A percentile compares a stretch with the other conserved stretches of the same genome.
Conservation (phyloP, 2,329 filamentous ascomycete species). For the Podosphaera fusca region DNA sequence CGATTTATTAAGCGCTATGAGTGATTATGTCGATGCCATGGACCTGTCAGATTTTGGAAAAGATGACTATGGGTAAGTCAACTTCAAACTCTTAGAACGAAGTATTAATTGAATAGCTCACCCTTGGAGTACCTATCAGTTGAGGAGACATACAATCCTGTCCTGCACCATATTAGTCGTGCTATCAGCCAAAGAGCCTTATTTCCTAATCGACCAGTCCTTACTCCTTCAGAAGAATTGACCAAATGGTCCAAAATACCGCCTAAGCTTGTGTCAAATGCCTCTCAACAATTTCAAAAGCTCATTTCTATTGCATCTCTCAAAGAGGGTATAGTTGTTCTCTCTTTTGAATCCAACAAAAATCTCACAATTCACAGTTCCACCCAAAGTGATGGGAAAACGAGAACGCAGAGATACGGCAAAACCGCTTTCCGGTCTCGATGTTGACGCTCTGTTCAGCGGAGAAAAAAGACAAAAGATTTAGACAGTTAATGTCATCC, state of each 20-base stretch:
- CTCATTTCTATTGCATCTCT: constrained; percentile 52
- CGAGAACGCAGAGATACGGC: constrained; percentile 37
- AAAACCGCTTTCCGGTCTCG: constrained; percentile 74
- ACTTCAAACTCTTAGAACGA: constrained; percentile 1
- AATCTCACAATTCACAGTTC: constrained; percentile 28
- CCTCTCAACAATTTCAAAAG: constrained; percentile 31
- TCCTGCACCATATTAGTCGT: constrained; percentile 73
- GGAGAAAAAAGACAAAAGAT: constrained; percentile 23
- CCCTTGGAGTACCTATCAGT: constrained; percentile 47
- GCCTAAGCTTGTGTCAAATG: constrained; percentile 8
- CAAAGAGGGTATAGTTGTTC: constrained; percentile 41
- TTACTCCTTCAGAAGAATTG: constrained; percentile 38
- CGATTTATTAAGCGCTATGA: constrained; percentile 60
- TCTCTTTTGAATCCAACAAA: not conserved
- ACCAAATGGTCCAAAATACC: constrained; percentile 32
- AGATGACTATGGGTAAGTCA: constrained; percentile 49
- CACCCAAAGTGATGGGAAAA: constrained; percentile 53
- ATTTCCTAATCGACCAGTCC: constrained; percentile 40
- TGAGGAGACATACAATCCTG: constrained; percentile 64
- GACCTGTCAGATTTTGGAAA: constrained; percentile 49
- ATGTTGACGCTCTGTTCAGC: constrained; percentile 61
- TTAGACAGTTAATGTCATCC: too few species aligned
- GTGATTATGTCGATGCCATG: constrained; percentile 80
- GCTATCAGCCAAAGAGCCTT: constrained; percentile 66
- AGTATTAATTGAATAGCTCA: constrained; percentile 17